Conservation (phyloP, 805 yeast species). For the Metschnikowia dekortorum region DNA sequence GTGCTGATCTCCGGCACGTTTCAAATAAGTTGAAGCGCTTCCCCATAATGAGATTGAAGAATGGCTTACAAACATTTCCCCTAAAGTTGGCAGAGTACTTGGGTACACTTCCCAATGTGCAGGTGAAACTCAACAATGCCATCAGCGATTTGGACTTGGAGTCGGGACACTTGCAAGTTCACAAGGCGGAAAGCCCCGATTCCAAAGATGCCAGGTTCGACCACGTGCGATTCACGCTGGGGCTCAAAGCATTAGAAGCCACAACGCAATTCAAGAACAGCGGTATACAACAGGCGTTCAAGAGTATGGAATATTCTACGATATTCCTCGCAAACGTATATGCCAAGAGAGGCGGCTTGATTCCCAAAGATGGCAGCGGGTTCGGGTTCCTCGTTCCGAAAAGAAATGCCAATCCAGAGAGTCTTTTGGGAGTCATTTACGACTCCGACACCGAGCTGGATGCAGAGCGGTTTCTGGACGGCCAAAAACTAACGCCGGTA, state of each 20-base stretch:
- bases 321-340: constrained; percentile 69
- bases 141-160: constrained; percentile 20
- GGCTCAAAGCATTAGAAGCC: constrained; percentile 37
- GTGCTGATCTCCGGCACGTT: constrained; percentile 34
- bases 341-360: constrained; percentile 34
- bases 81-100: constrained; percentile 37
- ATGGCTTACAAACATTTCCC: constrained; percentile 57
- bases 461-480: constrained; percentile 16
- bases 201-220: constrained; percentile 30
- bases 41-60: constrained; percentile 58
- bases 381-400: constrained; percentile 87
- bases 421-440: constrained; percentile 79
- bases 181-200: neutral
- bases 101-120: constrained; percentile 35
- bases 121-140: constrained; percentile 27
- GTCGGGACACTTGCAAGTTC: constrained; percentile 10
- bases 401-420: constrained; percentile 43
- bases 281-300: constrained; percentile 12
- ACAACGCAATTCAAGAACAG: constrained; percentile 15
- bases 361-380: constrained; percentile 47
- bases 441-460: constrained; percentile 80
- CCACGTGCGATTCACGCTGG: constrained; percentile 58
- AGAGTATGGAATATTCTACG: constrained; percentile 36
- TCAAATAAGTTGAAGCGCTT: constrained; percentile 40
- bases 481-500: constrained; percentile 12